phyloP scores from a whole-genome alignment of 2,329 filamentous ascomycete species.

The Ophiocordyceps camponoti-rufipedis region DNA sequence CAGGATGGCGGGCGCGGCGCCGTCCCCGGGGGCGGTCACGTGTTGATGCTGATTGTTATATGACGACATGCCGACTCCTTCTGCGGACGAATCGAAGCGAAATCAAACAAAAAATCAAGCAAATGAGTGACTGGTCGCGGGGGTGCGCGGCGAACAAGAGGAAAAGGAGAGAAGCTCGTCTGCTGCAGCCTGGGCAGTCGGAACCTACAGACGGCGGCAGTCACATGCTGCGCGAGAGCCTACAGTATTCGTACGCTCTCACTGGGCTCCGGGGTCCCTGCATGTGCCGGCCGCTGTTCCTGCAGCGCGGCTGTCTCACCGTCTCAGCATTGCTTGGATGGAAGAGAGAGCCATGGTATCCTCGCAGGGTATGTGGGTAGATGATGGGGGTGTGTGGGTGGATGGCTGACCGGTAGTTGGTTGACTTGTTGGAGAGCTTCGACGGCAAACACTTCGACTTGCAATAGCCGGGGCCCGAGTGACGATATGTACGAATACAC shows the following conservation, averaged over 20 bases:
- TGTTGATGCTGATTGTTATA: no score
- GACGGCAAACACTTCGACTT: background rate
- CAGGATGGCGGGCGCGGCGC: background rate
- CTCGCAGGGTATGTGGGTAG: background rate
- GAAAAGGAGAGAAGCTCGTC: background rate
- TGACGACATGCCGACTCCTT: no score
- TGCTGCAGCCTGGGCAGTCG: background rate
- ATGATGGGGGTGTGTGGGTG: background rate
- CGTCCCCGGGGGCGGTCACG: no score
- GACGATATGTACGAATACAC: background rate
- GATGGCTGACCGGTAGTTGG: background rate
- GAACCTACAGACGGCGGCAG: no score
- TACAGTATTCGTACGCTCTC: background rate
- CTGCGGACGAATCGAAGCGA: no score
- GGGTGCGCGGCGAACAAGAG: background rate
- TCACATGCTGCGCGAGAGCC: no score
- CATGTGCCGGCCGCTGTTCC: background rate
- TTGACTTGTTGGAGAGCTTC: background rate
- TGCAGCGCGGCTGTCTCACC: background rate
- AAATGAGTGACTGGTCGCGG: background rate
- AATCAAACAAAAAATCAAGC: no score
- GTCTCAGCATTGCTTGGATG: background rate
- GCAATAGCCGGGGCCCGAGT: background rate
- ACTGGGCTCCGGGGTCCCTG: constrained; percentile 2
- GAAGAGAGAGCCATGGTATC: no score